Percentiles rank a stretch among this genome's conserved stretches.
phyloP scores from a whole-genome alignment of 208 protist species.

The Naegleria gruberi region DNA sequence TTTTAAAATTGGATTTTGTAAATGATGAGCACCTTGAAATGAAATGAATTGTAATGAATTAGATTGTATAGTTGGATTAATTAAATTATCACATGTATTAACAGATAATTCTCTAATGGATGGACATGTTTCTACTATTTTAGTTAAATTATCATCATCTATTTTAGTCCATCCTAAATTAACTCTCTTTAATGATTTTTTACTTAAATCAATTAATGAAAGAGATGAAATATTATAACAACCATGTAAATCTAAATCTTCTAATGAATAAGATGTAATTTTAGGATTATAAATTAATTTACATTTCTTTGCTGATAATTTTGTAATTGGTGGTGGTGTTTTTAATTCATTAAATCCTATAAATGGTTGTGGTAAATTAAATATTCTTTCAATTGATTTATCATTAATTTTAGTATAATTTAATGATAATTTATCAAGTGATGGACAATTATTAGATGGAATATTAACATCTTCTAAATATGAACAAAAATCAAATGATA shows the following conservation, averaged over 20 bases:
- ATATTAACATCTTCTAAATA: neutral
- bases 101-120: neutral
- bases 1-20: neutral
- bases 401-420: neutral
- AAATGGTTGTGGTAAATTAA: too few relatives aligned
- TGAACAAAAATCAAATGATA: neutral
- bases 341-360: neutral
- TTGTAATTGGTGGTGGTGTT: neutral
- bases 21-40: neutral
- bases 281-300: neutral
- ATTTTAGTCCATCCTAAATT: slow-evolving; percentile 5
- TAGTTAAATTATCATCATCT: neutral
- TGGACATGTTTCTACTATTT: neutral
- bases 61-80: neutral
- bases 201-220: neutral
- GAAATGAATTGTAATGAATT: neutral
- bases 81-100: neutral
- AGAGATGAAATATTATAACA: neutral
- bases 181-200: neutral
- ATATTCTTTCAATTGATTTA: neutral
- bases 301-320: neutral
- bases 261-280: neutral
- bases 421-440: neutral
- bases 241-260: neutral
- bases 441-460: neutral